These are phyloP conservation scores for Ophiostoma quercus DNA, from an alignment of 2,329 filamentous ascomycete species.

Conservation along the genomic window DNA sequence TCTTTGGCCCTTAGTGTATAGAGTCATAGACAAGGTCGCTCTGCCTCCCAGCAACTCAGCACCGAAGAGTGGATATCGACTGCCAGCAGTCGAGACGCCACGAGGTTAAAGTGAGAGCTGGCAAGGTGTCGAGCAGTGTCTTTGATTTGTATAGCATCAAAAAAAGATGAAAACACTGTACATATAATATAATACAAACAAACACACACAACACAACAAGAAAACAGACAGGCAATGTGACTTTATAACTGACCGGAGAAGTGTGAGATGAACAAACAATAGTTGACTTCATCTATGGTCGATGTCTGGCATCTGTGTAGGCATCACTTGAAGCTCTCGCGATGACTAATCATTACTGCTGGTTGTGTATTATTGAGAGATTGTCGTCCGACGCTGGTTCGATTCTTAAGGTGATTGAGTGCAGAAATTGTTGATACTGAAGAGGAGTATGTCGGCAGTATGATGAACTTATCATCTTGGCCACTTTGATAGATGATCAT, in stretches of 20 bases:
- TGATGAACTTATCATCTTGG: neutral
- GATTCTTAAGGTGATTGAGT: neutral
- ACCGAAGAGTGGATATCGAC: conserved; percentile 56
- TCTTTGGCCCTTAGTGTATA: neutral
- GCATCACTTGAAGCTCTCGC: neutral
- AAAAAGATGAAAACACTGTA: conserved; percentile 30
- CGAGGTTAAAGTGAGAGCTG: conserved; percentile 68
- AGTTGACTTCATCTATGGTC: neutral
- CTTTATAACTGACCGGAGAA: neutral
- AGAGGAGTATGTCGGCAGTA: neutral
- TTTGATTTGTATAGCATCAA: conserved; percentile 26
- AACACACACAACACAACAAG: conserved; percentile 18
- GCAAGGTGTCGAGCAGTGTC: conserved; percentile 59
- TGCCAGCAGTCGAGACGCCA: conserved; percentile 36
- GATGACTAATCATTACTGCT: neutral
- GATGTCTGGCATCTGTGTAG: neutral
- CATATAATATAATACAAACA: conserved; percentile 15
- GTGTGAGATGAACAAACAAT: neutral
- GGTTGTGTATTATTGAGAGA: neutral
- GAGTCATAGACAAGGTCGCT: conserved; percentile 34
- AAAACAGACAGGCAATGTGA: neutral
- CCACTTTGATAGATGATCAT: neutral
- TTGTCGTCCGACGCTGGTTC: neutral
- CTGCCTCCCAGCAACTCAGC: conserved; percentile 58
- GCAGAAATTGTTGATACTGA: neutral